Evolutionary conservation across 768 basidiomycete genomes (phyloP).

Genomic region (Suillus americanus): DNA sequence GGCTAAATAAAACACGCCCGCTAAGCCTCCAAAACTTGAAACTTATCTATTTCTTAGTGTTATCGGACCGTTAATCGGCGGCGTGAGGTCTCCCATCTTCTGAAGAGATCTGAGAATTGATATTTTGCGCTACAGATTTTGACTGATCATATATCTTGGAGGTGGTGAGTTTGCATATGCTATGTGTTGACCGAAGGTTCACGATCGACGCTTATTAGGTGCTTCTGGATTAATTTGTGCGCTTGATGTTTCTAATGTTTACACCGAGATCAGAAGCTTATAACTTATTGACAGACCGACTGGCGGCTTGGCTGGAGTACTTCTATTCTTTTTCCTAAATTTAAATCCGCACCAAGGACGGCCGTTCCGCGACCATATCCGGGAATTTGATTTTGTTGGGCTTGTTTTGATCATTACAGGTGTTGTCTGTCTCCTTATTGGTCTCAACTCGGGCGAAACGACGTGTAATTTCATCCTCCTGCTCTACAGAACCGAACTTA

Average conservation of each 20-base stretch:
- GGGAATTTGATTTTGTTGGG: constrained; percentile 42
- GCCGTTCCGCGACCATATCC: constrained; percentile 30
- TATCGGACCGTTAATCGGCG: constrained; percentile 43
- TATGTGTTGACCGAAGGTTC: background rate
- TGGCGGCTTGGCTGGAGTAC: constrained; percentile 30
- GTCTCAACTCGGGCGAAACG: constrained; percentile 36
- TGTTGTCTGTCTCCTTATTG: constrained; percentile 38
- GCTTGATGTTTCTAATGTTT: constrained; percentile 3
- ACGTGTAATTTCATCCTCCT: constrained; percentile 23
- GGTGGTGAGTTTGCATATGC: constrained; percentile 32
- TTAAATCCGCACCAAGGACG: constrained; percentile 34
- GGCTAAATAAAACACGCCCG: background rate
- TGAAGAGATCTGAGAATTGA: background rate
- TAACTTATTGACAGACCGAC: constrained; percentile 29
- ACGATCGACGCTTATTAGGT: constrained; percentile 23
- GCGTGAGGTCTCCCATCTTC: constrained; percentile 21
- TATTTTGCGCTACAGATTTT: constrained; percentile 22
- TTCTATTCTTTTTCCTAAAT: constrained; percentile 36
- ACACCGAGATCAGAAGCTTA: background rate
- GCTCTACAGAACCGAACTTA: constrained; percentile 1
- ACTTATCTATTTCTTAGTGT: constrained; percentile 23
- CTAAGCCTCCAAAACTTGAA: background rate
- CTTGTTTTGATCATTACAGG: constrained; percentile 33
- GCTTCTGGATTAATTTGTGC: constrained; percentile 37
- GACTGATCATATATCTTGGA: constrained; percentile 38